Percentiles rank a stretch among this genome's conserved stretches.
phyloP scores from a whole-genome alignment of 495 filamentous ascomycete species.

The Tuber brumale region DNA sequence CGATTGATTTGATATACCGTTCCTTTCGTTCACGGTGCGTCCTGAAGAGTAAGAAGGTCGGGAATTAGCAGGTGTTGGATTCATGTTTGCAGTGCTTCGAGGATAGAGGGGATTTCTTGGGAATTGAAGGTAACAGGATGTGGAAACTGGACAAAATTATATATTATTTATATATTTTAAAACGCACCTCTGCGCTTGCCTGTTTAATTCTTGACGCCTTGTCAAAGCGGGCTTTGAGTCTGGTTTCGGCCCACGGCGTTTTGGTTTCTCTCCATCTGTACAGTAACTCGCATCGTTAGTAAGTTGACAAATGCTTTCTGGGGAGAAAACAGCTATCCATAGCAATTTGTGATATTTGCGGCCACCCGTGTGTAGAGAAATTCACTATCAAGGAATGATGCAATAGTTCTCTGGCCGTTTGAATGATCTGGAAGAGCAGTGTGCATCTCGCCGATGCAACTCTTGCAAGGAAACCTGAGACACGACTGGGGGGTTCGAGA shows the following conservation, averaged over 20 bases:
- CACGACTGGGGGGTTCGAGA: slow-evolving; percentile 8
- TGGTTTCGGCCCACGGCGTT: slow-evolving; percentile 88
- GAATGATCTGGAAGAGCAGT: background rate
- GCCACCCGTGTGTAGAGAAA: background rate
- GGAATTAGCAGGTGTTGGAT: slow-evolving; percentile 13
- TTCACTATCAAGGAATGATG: background rate
- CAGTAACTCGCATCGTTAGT: slow-evolving; percentile 15
- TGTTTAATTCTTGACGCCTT: slow-evolving; percentile 87
- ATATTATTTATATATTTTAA: background rate
- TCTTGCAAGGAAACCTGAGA: background rate
- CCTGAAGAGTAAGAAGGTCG: slow-evolving; percentile 42
- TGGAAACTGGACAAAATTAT: slow-evolving; percentile 9
- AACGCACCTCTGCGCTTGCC: slow-evolving; percentile 84
- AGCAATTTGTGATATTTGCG: background rate
- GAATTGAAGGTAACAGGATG: background rate
- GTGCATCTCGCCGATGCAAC: background rate
- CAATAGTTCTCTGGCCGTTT: background rate
- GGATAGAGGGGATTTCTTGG: slow-evolving; percentile 19
- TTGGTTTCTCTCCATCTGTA: slow-evolving; percentile 75
- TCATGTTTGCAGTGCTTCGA: slow-evolving; percentile 5
- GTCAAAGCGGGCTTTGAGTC: slow-evolving; percentile 93
- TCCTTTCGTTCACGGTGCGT: slow-evolving; percentile 97
- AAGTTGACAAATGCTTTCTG: slow-evolving; percentile 12
- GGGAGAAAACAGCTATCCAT: slow-evolving; percentile 5
- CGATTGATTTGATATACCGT: slow-evolving; percentile 86